phyloP scores from a whole-genome alignment of 2,329 filamentous ascomycete genomes.

The Paradendryphiella salina region DNA sequence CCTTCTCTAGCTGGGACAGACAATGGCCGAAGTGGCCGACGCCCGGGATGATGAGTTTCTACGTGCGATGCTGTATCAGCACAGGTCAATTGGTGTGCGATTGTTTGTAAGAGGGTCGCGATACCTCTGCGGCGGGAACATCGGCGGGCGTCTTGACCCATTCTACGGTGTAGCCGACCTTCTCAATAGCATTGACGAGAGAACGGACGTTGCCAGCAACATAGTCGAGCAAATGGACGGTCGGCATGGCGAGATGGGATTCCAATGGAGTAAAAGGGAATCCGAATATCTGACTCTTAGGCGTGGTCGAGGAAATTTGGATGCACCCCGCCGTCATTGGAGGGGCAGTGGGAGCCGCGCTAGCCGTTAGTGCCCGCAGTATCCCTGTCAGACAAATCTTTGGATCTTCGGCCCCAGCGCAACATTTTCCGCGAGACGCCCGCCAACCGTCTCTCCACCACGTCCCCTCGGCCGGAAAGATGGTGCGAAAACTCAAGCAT shows the following conservation, averaged over 20 bases:
- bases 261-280: background rate
- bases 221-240: conserved; percentile 81
- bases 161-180: conserved; percentile 87
- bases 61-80: conserved; percentile 40
- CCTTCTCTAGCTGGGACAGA: conserved; percentile 76
- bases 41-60: conserved; percentile 93
- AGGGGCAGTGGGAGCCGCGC: conserved; percentile 11
- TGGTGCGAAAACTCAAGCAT: conserved; percentile 96
- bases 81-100: conserved; percentile 33
- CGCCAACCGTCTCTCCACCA: background rate
- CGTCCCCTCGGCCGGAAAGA: conserved; percentile 46
- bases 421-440: conserved; percentile 1
- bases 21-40: conserved; percentile 99
- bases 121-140: conserved; percentile 80
- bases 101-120: conserved; percentile 3
- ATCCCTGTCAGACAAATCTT: conserved; percentile 19
- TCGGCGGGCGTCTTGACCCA: conserved; percentile 88
- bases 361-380: conserved; percentile 16
- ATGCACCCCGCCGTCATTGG: conserved; percentile 17
- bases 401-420: conserved; percentile 20
- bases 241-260: conserved; percentile 62
- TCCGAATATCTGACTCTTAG: conserved; percentile 6
- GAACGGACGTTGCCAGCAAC: conserved; percentile 96
- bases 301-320: conserved; percentile 10
- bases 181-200: conserved; percentile 96